phyloP scores from a whole-genome alignment of 2,329 filamentous ascomycete species.

The Boeremia exigua region DNA sequence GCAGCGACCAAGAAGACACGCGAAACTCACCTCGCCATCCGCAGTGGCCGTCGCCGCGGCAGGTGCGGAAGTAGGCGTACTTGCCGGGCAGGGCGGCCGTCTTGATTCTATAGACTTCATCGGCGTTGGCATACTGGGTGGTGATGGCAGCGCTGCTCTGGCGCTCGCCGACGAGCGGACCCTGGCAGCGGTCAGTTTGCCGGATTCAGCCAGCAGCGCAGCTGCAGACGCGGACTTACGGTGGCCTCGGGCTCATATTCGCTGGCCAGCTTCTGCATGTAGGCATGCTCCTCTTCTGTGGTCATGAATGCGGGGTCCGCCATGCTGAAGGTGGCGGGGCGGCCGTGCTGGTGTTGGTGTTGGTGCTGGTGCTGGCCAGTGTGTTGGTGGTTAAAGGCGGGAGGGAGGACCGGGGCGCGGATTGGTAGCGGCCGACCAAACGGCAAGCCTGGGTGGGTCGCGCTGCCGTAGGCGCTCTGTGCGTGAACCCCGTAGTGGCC shows the following conservation, averaged over 20 bases:
- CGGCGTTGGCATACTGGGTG: conserved; percentile 85
- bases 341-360: conserved; percentile 30
- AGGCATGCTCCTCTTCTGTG: conserved; percentile 63
- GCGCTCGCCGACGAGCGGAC: conserved; percentile 80
- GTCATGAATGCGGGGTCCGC: conserved; percentile 43
- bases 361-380: conserved; percentile 42
- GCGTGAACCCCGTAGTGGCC: conserved; percentile 34
- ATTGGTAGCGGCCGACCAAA: conserved; percentile 51
- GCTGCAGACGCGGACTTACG: conserved; percentile 50
- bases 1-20: conserved; percentile 1
- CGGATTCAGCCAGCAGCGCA: conserved; percentile 18
- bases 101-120: conserved; percentile 84
- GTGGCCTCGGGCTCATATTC: conserved; percentile 64
- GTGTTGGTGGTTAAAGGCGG: conserved; percentile 43
- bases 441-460: conserved; percentile 37
- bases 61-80: conserved; percentile 85
- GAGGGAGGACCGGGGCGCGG: conserved; percentile 49
- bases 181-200: conserved; percentile 60
- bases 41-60: conserved; percentile 93
- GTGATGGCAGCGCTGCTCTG: conserved; percentile 78
- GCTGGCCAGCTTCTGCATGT: conserved; percentile 67
- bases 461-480: conserved; percentile 32
- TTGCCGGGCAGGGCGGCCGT: conserved; percentile 81
- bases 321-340: conserved; percentile 46
- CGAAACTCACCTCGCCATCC: conserved; percentile 87